Base-by-base conservation (phyloP, 176 grass and related monocot genomes). In the Ampelocalamus luodianensis region DNA sequence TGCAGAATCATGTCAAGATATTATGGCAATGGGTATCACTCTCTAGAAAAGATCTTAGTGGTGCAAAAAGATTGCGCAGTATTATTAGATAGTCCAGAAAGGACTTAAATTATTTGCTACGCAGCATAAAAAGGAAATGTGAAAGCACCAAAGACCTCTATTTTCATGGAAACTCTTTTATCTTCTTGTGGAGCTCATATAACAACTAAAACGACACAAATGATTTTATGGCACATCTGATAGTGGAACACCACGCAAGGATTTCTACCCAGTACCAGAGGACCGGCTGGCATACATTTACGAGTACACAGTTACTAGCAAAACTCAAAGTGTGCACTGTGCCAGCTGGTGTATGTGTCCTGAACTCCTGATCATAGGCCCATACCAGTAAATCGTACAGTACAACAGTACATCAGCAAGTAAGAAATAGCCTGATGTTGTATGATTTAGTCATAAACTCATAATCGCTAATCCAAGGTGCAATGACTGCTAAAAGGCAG, bases 1-100 rank as follows among this genome's bases (percentile, higher is more conserved):
- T 50, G 32, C 20, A 72, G 74, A 86, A 72, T 75, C 27, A 62
- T 80, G 78, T 88, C 64, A 84, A 77, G 42, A 79, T 51, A 79
- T 38, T 37, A 22, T 56, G 32, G 39, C 26, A 22, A n/a, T 55
- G 26, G 71, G 42, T 51, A 50, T 10, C 20, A 26, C 13, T 72
- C 39, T 65, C 26, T 26, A 37, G 62, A 48, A 38, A 54, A 77
- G 29, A 75, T 56, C 12, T 38, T 75, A 69, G 15, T 27, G 27
- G 29, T 68, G 6, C 60, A 45, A 51, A 34, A 34, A 37, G 6
- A 20, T 34, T 77, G 24, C 43, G 5, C 45, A 68, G 26, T 74
- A 65, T 6, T n/a, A 76, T 26, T 63, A 63, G 20, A 64, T 65
- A 65, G 65, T 63, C 3, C 66, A 81, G 20, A 59, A 66, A n/a